phyloP scores from a whole-genome alignment of 1,139 yeast genomes.

The Pichia inconspicua region DNA sequence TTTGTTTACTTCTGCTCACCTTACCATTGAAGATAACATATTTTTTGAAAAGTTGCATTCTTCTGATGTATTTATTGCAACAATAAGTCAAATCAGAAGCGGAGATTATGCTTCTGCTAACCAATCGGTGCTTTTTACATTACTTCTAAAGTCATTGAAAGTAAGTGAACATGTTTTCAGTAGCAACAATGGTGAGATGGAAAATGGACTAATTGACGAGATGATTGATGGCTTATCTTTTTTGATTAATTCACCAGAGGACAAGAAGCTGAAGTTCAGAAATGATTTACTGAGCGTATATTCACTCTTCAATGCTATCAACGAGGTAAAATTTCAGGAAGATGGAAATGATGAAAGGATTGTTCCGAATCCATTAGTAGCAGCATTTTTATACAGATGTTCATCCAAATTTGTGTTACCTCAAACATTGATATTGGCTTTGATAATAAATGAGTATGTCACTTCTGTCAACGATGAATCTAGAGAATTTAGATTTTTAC shows the following conservation, averaged over 20 bases:
- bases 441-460: conserved; percentile 14
- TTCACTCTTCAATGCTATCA: conserved; percentile 1
- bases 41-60: conserved; percentile 18
- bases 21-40: conserved; percentile 14
- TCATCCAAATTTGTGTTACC: conserved; percentile 9
- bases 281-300: conserved; percentile 12
- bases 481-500: conserved; percentile 17
- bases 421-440: conserved; percentile 13
- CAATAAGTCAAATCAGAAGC: conserved; percentile 19
- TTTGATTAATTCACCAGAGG: conserved; percentile 6
- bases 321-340: neutral
- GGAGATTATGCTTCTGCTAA: conserved; percentile 18
- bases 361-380: conserved; percentile 16
- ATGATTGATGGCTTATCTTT: conserved; percentile 4
- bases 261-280: conserved; percentile 6
- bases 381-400: conserved; percentile 14
- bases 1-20: conserved; percentile 7
- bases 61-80: conserved; percentile 17
- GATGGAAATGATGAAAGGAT: neutral
- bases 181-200: neutral
- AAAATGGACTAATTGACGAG: conserved; percentile 1
- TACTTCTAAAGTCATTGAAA: conserved; percentile 16
- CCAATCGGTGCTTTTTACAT: conserved; percentile 14
- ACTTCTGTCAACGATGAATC: conserved; percentile 4
- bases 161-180: conserved; percentile 10